A percentile compares a stretch with the other conserved stretches of the same genome.
These are phyloP conservation scores for Leishmania turanica DNA, from an alignment of 208 protist species.

Conservation along the genomic window DNA sequence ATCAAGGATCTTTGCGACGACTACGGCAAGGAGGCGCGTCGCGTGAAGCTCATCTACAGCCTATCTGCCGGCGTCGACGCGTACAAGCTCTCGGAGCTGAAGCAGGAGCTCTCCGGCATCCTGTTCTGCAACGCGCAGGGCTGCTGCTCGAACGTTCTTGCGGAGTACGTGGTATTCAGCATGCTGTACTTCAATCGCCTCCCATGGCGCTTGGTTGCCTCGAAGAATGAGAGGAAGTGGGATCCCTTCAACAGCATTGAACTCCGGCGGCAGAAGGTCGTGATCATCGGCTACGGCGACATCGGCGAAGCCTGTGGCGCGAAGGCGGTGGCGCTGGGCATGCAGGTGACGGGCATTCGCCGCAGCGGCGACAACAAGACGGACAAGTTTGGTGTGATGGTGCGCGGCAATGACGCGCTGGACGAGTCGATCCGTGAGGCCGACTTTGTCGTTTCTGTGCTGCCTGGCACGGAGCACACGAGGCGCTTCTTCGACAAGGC, in stretches of 20 bases:
- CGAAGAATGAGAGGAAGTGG: slow-evolving; percentile 68
- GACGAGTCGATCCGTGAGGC: slow-evolving; percentile 65
- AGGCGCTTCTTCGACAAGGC: slow-evolving; percentile 80
- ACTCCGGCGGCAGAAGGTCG: slow-evolving; percentile 57
- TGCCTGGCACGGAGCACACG: slow-evolving; percentile 72
- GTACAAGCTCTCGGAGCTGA: slow-evolving; percentile 50
- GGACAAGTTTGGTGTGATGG: slow-evolving; percentile 65
- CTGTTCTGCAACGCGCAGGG: slow-evolving; percentile 76
- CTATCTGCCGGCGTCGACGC: slow-evolving; percentile 72
- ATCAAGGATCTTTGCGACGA: slow-evolving; percentile 61
- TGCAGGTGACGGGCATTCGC: slow-evolving; percentile 78
- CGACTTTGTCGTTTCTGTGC: slow-evolving; percentile 85
- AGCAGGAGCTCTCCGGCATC: slow-evolving; percentile 48
- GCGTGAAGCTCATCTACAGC: slow-evolving; percentile 80
- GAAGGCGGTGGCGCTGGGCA: slow-evolving; percentile 50
- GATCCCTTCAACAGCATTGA: slow-evolving; percentile 75
- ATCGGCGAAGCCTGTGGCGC: slow-evolving; percentile 67
- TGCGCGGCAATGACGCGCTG: slow-evolving; percentile 45
- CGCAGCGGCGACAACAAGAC: slow-evolving; percentile 37
- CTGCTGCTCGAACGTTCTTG: slow-evolving; percentile 68
- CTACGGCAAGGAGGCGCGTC: slow-evolving; percentile 42
- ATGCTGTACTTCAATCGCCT: slow-evolving; percentile 89
- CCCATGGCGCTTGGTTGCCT: slow-evolving; percentile 59
- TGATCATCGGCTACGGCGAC: slow-evolving; percentile 85
- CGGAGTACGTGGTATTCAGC: slow-evolving; percentile 76